Percentiles rank a stretch among this genome's conserved stretches.
Evolutionary conservation across 2,329 filamentous ascomycete genomes (phyloP).

Genomic region (Fusarium tuaranense): DNA sequence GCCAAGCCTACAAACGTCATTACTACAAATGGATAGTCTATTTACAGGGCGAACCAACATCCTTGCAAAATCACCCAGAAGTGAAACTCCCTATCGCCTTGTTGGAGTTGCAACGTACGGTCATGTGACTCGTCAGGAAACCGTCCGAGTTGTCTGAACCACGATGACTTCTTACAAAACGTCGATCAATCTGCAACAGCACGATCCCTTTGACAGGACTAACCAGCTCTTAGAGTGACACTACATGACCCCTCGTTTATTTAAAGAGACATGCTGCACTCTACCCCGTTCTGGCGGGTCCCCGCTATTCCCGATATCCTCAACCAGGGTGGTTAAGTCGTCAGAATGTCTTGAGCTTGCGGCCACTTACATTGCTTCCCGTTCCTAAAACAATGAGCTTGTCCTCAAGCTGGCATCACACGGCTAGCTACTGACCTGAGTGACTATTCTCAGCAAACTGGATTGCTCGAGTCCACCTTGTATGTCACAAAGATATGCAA

Average conservation of each 20-base stretch:
- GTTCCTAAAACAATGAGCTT: background rate
- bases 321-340: background rate
- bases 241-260: constrained; percentile 16
- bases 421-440: background rate
- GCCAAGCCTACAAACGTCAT: background rate
- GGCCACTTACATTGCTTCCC: constrained; percentile 1
- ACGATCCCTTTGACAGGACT: constrained; percentile 16
- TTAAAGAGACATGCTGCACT: constrained; percentile 15
- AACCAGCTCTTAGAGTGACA: background rate
- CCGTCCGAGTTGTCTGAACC: background rate
- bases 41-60: background rate
- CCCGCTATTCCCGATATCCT: constrained; percentile 8
- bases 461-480: background rate
- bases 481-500: background rate
- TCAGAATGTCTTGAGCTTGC: constrained; percentile 5
- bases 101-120: background rate
- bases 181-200: constrained; percentile 23
- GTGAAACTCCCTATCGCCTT: background rate
- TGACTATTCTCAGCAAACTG: background rate
- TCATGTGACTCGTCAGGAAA: background rate
- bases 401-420: background rate
- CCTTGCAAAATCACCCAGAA: background rate
- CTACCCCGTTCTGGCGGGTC: constrained; percentile 8
- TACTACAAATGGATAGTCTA: background rate
- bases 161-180: background rate